Percentiles rank a stretch among this genome's conserved stretches.
Conservation (phyloP, 2,329 filamentous ascomycete genomes). For the Fusarium tupiense region DNA sequence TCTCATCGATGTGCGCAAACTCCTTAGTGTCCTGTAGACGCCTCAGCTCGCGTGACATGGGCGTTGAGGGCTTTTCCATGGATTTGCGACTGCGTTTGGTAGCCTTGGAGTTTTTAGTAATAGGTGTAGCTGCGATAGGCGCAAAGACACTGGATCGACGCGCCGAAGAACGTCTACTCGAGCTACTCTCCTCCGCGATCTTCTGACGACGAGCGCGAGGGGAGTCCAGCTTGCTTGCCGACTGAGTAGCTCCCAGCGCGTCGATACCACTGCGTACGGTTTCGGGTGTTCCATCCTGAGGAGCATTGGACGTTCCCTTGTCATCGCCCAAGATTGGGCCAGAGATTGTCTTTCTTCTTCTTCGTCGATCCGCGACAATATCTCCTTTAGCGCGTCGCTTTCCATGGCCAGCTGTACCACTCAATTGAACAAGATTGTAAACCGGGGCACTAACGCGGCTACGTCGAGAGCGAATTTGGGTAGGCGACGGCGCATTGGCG, state of each 20-base stretch:
- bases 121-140: conserved; percentile 55
- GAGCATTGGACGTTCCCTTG: conserved; percentile 15
- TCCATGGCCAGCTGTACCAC: conserved; percentile 69
- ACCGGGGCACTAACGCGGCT: conserved; percentile 65
- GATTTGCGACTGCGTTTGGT: conserved; percentile 69
- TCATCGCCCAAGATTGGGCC: conserved; percentile 45
- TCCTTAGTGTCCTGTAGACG: conserved; percentile 71
- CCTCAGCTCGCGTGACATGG: conserved; percentile 66
- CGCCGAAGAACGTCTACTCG: conserved; percentile 54
- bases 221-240: conserved; percentile 50
- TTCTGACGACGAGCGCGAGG: conserved; percentile 47
- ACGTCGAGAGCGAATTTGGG: conserved; percentile 59
- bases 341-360: conserved; percentile 58
- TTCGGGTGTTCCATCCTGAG: conserved; percentile 24
- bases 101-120: conserved; percentile 61
- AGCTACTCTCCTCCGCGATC: conserved; percentile 42
- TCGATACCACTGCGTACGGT: conserved; percentile 53
- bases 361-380: conserved; percentile 54
- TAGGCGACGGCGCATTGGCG: conserved; percentile 30
- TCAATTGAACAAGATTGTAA: conserved; percentile 73
- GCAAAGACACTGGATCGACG: conserved; percentile 51
- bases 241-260: conserved; percentile 58
- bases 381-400: conserved; percentile 65
- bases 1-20: conserved; percentile 66
- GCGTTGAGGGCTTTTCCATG: conserved; percentile 58